Base-by-base conservation (phyloP, 2,329 filamentous ascomycete genomes). In the Fusarium pilosicola region DNA sequence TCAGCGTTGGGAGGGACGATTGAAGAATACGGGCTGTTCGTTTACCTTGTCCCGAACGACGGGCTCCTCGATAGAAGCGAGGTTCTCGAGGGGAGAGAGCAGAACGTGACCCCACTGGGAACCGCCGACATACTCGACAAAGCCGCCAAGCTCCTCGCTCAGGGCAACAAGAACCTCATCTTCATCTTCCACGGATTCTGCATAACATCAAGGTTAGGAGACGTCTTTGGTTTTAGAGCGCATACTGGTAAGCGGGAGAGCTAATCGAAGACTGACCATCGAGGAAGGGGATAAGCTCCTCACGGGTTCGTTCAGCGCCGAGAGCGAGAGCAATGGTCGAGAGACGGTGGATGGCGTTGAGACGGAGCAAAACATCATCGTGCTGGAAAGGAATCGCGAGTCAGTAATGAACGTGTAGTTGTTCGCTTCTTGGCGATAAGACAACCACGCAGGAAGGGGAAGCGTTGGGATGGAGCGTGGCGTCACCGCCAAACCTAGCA, bases 121-220 rank as follows among this genome's bases (percentile, higher is more conserved):
- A 71, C 96, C 96, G 73, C 96, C 96, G 76, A 99, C 96, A 80
- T 98, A 98, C 84, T 99, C 96, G 84, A 97, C 94, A 83, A 99
- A 99, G 82, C 90, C 93, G 76, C 96, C 96, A 75, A 99, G 91
- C 87, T 99, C 96, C 81, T 98, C 96, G 83, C 96, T 98, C 78
- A 99, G 87, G 76, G 96, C 96, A 73, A 97, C 97, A 77, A 99
- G 90, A 71, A 99, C 97, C 84, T 99, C 96, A 79, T 99, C 96
- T 84, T 99, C 96, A 80, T 99, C 96, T 86, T 99, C 96, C 79
- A 99, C 96, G 59, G 96, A 98, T 85, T 99, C 96, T 99, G 84
- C 71, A 75, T 54, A 51, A 48, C 28, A 51, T 45, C 56, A 65
- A 59, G 51, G 71, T 75, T 79, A 78, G 71, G 65, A 48, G 30